Evolutionary conservation across 2,329 filamentous ascomycete species (phyloP).

Genomic region (Xylaria sp.): DNA sequence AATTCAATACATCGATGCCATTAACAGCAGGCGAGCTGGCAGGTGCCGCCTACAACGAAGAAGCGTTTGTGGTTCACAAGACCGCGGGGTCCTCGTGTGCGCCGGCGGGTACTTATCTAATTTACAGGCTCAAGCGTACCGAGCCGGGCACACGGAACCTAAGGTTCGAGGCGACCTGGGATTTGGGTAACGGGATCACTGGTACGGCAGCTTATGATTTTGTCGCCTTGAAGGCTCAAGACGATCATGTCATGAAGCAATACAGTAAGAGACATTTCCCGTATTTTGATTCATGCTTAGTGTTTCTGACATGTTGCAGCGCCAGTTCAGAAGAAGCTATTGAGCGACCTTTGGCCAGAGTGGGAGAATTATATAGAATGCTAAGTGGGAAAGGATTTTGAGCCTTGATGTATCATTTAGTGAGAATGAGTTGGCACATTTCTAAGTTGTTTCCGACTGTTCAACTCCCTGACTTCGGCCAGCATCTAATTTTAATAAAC

Average conservation of each 20-base stretch:
- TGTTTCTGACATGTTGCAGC: slow-evolving; percentile 2
- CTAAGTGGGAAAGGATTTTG: not conserved
- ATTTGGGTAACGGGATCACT: not conserved
- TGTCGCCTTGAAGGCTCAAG: not conserved
- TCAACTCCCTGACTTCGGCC: no score
- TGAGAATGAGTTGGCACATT: slow-evolving; percentile 10
- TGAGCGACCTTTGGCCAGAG: slow-evolving; percentile 15
- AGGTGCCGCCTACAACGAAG: not conserved
- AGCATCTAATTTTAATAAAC: no score
- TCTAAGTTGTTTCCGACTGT: no score
- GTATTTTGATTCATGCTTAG: not conserved
- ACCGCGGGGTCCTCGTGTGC: not conserved
- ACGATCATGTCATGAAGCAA: not conserved
- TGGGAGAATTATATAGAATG: slow-evolving; percentile 3
- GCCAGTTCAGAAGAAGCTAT: slow-evolving; percentile 1
- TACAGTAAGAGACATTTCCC: slow-evolving; percentile 10
- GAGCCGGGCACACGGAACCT: slow-evolving; percentile 5
- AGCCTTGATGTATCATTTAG: not conserved
- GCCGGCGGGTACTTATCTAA: slow-evolving; percentile 15
- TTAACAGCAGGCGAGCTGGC: not conserved
- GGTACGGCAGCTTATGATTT: slow-evolving; percentile 15
- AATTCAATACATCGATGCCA: slow-evolving; percentile 8
- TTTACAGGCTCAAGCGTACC: slow-evolving; percentile 6
- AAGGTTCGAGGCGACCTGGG: slow-evolving; percentile 18
- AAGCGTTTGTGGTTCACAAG: slow-evolving; percentile 8